Evolutionary conservation across 352 stramenopile genomes (phyloP).

Genomic region (Poterioochromonas sp.): DNA sequence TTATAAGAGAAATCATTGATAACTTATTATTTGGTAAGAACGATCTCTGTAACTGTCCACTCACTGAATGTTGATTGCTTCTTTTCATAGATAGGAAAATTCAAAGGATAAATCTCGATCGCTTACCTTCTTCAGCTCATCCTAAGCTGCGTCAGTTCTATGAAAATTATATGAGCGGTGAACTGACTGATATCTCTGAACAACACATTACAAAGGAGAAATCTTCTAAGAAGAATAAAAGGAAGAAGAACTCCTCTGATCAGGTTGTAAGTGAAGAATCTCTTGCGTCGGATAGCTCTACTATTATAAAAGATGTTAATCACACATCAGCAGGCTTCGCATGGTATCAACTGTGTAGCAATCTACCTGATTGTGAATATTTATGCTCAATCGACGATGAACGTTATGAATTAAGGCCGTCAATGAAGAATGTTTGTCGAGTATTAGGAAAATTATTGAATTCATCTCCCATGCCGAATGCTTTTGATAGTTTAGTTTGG

Average conservation of each 20-base stretch:
- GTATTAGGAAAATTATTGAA: not conserved
- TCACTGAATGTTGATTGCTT: too few species aligned
- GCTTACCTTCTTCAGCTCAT: not conserved
- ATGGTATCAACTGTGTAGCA: not conserved
- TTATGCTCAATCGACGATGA: too few species aligned
- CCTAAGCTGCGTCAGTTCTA: not conserved
- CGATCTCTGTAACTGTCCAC: too few species aligned
- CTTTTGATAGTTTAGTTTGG: too few species aligned
- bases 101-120: not conserved
- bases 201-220: not conserved
- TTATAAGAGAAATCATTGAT: not conserved
- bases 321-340: not conserved
- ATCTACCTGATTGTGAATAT: not conserved
- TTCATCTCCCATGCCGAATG: not conserved
- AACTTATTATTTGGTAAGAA: not conserved
- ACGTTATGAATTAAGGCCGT: not conserved
- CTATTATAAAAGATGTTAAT: too few species aligned
- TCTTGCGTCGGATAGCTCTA: not conserved
- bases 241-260: not conserved
- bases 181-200: not conserved
- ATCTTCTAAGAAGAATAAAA: not conserved
- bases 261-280: not conserved
- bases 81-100: not conserved
- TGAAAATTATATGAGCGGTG: not conserved
- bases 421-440: not conserved